Evolutionary conservation across 192 early-diverging fungal genomes (phyloP).

Genomic region (Coemansia sp.): DNA sequence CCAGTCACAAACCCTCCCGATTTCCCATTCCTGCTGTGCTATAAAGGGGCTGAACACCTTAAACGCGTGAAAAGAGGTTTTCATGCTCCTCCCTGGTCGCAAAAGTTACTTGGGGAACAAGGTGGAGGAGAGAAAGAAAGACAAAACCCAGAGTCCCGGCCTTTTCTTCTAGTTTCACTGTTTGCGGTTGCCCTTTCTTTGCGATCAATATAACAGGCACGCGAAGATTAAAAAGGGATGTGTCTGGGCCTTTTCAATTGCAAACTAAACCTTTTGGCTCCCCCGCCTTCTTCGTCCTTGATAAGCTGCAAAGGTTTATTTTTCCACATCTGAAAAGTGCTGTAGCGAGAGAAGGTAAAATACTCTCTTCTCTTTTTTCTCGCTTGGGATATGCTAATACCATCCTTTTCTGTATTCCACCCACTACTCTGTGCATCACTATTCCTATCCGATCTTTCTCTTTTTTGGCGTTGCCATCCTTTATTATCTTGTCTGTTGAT

Average conservation of each 20-base stretch:
- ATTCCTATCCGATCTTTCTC: background rate
- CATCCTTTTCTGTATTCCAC: background rate
- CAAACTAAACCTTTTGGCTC: background rate
- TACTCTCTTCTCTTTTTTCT: background rate
- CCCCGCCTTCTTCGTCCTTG: background rate
- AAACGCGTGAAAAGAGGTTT: background rate
- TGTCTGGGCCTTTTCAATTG: conserved; percentile 16
- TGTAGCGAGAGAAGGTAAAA: background rate
- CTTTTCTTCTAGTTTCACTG: background rate
- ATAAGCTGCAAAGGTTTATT: conserved; percentile 9
- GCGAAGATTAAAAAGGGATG: conserved; percentile 5
- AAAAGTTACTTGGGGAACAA: too few species aligned
- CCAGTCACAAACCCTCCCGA: background rate
- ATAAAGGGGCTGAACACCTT: background rate
- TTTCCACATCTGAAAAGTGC: conserved; percentile 26
- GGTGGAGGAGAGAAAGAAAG: too few species aligned
- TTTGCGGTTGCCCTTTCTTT: background rate
- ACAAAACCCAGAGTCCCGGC: background rate
- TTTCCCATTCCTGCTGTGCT: background rate
- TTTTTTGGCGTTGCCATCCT: too few species aligned
- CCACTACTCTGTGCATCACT: background rate
- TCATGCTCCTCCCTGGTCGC: background rate
- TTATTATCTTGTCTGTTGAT: background rate
- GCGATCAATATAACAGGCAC: background rate
- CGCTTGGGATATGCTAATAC: background rate